Evolutionary conservation across 2,329 filamentous ascomycete genomes (phyloP).

Genomic region (Tolypocladium sp.): DNA sequence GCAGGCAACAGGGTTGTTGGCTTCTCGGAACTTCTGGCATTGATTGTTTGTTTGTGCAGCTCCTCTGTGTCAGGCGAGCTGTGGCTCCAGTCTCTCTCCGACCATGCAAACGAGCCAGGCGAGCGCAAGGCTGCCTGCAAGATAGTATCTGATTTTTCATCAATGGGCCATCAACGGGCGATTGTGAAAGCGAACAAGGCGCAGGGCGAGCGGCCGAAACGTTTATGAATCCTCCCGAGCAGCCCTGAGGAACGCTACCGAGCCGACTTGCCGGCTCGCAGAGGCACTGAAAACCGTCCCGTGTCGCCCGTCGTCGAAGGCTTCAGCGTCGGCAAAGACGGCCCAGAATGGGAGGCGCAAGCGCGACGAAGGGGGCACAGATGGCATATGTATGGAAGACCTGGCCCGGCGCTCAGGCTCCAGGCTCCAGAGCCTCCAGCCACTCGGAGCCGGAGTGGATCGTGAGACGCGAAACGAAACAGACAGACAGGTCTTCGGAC

Average conservation of each 20-base stretch:
- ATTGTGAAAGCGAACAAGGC: background rate
- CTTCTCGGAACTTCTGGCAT: no score
- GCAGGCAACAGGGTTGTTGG: no score
- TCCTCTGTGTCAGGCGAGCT: background rate
- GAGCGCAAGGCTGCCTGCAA: background rate
- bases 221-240: background rate
- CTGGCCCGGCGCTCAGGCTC: background rate
- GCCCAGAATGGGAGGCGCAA: background rate
- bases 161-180: background rate
- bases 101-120: background rate
- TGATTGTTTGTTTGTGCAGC: background rate
- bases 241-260: background rate
- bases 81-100: no score
- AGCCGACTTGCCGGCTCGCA: background rate
- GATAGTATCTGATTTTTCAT: background rate
- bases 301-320: background rate
- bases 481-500: background rate
- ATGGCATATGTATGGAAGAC: background rate
- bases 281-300: background rate
- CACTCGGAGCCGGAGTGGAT: background rate
- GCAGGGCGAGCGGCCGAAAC: background rate
- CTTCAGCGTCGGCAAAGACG: background rate
- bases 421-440: background rate
- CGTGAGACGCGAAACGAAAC: constrained; percentile 1
- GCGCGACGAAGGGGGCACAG: background rate